These are phyloP conservation scores for Saccharomycopsis vini DNA, from an alignment of 805 yeast species.

Conservation along the genomic window DNA sequence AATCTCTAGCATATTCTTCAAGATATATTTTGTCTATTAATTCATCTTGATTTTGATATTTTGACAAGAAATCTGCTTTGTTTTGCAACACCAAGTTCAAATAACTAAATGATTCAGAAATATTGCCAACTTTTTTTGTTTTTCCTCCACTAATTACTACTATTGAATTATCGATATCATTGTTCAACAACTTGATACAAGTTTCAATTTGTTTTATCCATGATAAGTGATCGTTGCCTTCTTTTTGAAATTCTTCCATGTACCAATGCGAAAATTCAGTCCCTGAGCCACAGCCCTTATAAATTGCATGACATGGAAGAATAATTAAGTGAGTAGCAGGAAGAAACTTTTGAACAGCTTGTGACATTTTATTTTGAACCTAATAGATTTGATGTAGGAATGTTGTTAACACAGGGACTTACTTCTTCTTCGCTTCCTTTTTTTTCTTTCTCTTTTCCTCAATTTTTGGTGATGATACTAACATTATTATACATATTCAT, in stretches of 20 bases:
- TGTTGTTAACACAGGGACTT: too few species aligned
- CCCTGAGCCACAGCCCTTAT: conserved; percentile 31
- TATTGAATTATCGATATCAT: conserved; percentile 27
- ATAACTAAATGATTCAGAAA: conserved; percentile 57
- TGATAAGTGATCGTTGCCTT: conserved; percentile 58
- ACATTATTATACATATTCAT: too few species aligned
- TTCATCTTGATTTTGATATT: conserved; percentile 1
- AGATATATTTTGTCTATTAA: conserved; percentile 29
- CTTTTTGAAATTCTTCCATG: conserved; percentile 57
- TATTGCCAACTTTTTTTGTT: conserved; percentile 50
- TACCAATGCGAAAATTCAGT: conserved; percentile 48
- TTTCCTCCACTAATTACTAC: conserved; percentile 58
- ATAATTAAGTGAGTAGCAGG: conserved; percentile 6
- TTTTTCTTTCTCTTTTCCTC: too few species aligned
- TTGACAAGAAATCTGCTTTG: conserved; percentile 1
- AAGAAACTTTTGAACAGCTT: background rate
- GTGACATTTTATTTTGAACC: too few species aligned
- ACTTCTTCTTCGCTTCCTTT: too few species aligned
- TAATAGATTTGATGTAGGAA: too few species aligned
- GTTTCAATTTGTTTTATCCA: conserved; percentile 52
- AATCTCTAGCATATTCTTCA: conserved; percentile 73
- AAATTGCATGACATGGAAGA: conserved; percentile 19
- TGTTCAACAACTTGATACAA: conserved; percentile 32
- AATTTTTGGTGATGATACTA: too few species aligned
- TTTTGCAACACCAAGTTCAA: conserved; percentile 20